Evolutionary conservation across 108 stramenopile species (phyloP).

Genomic region (Cyclotella kingstonii): DNA sequence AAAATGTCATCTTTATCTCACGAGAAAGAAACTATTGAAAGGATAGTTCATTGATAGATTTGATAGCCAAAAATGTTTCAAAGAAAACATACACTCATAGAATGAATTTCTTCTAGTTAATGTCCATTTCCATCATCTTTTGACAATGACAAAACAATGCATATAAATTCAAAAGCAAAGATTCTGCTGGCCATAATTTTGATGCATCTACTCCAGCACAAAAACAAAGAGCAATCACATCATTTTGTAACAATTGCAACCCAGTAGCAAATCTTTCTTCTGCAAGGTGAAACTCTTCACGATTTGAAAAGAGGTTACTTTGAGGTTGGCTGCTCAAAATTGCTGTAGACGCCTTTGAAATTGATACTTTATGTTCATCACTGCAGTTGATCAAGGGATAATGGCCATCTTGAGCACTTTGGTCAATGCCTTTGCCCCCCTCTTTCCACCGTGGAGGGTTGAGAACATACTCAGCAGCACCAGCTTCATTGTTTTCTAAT

Average conservation of each 20-base stretch:
- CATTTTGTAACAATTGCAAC: constrained; percentile 79
- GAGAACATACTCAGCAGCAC: constrained; percentile 30
- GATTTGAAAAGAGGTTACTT: constrained; percentile 8
- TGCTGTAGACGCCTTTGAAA: no score
- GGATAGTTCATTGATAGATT: no score
- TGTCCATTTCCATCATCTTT: constrained; percentile 3
- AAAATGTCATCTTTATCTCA: no score
- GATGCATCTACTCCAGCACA: constrained; percentile 73
- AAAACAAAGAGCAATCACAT: constrained; percentile 74
- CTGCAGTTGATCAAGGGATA: no score
- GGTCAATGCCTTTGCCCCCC: neutral
- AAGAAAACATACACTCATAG: no score
- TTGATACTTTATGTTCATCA: no score
- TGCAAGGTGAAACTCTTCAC: constrained; percentile 30
- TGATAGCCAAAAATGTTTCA: no score
- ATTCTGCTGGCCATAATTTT: constrained; percentile 76
- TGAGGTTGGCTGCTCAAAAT: neutral
- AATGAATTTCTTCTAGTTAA: no score
- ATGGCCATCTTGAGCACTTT: no score
- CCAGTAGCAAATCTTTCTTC: constrained; percentile 78
- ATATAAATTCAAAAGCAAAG: constrained; percentile 71
- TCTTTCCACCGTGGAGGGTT: constrained; percentile 38
- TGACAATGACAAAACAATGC: constrained; percentile 44
- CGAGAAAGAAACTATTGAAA: no score
- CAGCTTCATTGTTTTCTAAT: constrained; percentile 44